Evolutionary conservation across 495 filamentous ascomycete species (phyloP), one percentile per base, ranked within the genome.

Genomic region (Xylaria bambusicola): DNA sequence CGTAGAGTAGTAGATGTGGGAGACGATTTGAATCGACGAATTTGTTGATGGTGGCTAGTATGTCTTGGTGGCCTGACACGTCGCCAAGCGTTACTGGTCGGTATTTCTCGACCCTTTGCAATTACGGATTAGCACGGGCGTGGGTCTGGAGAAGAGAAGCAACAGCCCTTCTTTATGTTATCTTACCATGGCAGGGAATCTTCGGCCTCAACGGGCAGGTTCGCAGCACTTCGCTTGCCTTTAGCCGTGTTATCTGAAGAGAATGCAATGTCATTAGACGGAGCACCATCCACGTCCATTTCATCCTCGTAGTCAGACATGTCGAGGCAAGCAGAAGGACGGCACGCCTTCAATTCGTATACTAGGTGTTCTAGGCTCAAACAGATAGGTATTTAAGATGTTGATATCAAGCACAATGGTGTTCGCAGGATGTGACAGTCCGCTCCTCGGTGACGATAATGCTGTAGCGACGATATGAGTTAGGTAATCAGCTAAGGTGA

Each of bases 61-160:
- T 97, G 74, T 98, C 94, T 70, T 97, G 89, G 70, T 99, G 94
- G n/a, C 94, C 94, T 3, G 91, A 93, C 50, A 99, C 94, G 75
- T 99, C 94, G 47, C 86, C 83, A 20, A 99, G 82, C 3, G 90
- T 89, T 57, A 86, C 85, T 15, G 94, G 94, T 45, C 94, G 85
- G 72, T 97, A 99, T 73, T 99, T 99, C 69, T 99, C 94, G n/a
- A 99, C 92, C 93, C 93, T 97, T 54, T 5, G 1, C 6, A 36
- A 18, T 3, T 38, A 10, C 27, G 46, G 15, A 29, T 64, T 56
- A 70, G 62, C 59, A 2, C 2, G 47, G n/a, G 29, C 29, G 29
- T 45, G 9, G 3, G 24, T 40, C 8, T 26, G 13, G 4, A 41
- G 13, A 0, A 10, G 29, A 31, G 23, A 4, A 1, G 54, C 1